Base-by-base conservation (phyloP, 768 basidiomycete species). In the Ramaria rubella region DNA sequence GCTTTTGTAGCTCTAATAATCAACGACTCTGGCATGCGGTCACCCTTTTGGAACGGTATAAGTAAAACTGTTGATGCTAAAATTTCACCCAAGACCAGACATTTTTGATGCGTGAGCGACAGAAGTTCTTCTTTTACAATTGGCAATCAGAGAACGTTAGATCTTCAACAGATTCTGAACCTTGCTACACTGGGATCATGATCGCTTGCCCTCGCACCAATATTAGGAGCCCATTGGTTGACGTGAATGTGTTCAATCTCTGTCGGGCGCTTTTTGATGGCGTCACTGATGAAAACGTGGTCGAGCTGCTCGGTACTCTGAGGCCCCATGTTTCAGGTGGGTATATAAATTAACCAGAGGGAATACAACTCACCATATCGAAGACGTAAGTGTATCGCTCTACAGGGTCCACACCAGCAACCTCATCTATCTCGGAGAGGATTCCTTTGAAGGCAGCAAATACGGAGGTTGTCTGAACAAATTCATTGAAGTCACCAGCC, bases 401-500 rank as follows among this genome's bases (percentile, higher is more conserved):
- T 8, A 72, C 75, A 1, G 69, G 67, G 1, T 73, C 71, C 34
- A 81, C 71, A 21, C 68, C 68, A 7, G 80, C 78, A 24, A 74
- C 72, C 58, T 75, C 78, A 64, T 83, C 81, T 33, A 79, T 73
- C 50, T 83, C 81, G 21, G 64, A 64, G 44, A 82, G 63, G 21
- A 78, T 52, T 5, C 64, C 59, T 1, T 63, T 65, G 53, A 83
- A 66, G 4, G 80, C 71, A 44, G 65, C 66, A 67, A 77, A 81
- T 27, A 79, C 79, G 11, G 78, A 72, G 48, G 77, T 77, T 1
- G 82, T 75, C 60, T 80, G 77, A 19, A 73, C 61, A 67, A 71
- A 83, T 62, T 84, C 82, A 64, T 85, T 85, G 70, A 78, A 82
- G 68, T 83, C 82, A 5, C 83, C 82, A 1, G 75, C 80, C 6